phyloP scores from a whole-genome alignment of 2,329 filamentous ascomycete genomes.

The Dichotomopilus funicola region DNA sequence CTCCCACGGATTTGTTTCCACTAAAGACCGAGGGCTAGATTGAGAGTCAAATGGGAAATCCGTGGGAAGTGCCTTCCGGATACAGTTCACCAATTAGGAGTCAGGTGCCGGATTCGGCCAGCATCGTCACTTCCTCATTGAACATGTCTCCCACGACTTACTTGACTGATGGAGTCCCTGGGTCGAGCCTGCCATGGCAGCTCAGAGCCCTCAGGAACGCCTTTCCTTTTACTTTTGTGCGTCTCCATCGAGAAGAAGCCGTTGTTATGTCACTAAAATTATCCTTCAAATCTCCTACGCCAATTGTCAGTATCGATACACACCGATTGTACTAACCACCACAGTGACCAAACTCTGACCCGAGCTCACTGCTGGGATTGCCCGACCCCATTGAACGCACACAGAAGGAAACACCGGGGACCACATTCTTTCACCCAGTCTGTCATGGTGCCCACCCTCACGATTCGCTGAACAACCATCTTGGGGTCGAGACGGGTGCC shows the following conservation, averaged over 20 bases:
- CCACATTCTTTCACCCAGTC: neutral
- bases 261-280: neutral
- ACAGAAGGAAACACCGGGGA: neutral
- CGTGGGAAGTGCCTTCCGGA: too few species aligned
- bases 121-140: neutral
- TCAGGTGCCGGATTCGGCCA: too few species aligned
- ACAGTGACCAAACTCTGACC: neutral
- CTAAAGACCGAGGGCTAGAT: too few species aligned
- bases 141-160: neutral
- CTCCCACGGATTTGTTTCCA: too few species aligned
- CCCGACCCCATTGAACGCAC: neutral
- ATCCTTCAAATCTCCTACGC: neutral
- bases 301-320: conserved; percentile 1
- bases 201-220: too few species aligned
- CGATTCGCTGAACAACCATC: too few species aligned
- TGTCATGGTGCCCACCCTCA: too few species aligned
- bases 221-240: neutral
- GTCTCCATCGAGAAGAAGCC: neutral
- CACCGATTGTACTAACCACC: neutral
- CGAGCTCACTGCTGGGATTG: neutral
- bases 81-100: too few species aligned
- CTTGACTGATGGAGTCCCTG: neutral
- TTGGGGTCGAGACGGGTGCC: too few species aligned
- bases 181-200: neutral
- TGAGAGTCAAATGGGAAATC: too few species aligned